Evolutionary conservation across 257 asterid genomes (phyloP), one percentile per base, ranked within the genome.

Genomic region (Fraxinus pennsylvanica): DNA sequence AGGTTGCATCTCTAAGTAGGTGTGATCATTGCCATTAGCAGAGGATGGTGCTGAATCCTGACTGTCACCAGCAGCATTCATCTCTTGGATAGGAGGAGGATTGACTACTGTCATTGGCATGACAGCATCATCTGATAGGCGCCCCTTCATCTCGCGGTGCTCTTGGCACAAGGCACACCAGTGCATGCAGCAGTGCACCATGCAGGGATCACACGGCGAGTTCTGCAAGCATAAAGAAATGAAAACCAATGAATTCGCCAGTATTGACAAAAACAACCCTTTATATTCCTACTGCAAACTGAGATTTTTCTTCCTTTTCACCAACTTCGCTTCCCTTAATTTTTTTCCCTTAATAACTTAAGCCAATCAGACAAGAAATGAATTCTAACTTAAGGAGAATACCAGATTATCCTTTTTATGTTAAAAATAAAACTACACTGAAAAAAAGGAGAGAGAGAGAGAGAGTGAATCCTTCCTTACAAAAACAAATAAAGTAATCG

Each of bases 151-250:
- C 88, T 95, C 99, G 83, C 99, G 81, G 85, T 95, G 99, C 88
- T 95, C 99, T 84, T 95, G 99, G 87, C 99, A 95, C 87, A 95
- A 65, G 17, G 99, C 99, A 82, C 99, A 92, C 94, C 97, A 93
- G 83, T 93, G 99, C 90, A 89, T 66, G 89, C 99, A 95, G 90
- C 98, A 95, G 84, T 95, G 96, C 38, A 87, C 98, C 95, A 90
- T 5, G 87, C 99, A 95, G 14, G 99, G 98, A 79, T 95, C 99
- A 47, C 97, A 95, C 2, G 99, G 99, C 1, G 99, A 89, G 86
- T 95, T 93, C 99, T 95, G 92, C 87, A 86, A 1, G 6, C 15
- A 13, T 2, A 25, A 32, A 43, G 36, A 15, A 14, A 47, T 0
- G 57, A 14, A 47, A 47, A 45, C 6, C 6, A 0, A 47, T 47